phyloP scores from a whole-genome alignment of 2,329 filamentous ascomycete species.

The Pseudopyricularia cyperi region DNA sequence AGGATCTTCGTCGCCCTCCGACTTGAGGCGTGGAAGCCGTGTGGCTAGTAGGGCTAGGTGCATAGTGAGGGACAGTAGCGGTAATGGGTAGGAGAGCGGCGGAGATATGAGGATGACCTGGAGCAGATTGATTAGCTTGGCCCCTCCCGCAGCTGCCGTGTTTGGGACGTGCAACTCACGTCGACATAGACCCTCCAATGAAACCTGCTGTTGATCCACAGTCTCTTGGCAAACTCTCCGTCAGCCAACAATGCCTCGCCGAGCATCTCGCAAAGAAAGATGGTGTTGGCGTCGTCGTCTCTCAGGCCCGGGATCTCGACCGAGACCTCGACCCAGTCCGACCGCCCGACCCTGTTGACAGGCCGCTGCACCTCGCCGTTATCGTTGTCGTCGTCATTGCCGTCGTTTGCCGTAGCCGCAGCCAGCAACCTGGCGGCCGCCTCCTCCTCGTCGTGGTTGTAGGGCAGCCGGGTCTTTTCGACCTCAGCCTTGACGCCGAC shows the following conservation, averaged over 20 bases:
- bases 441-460: conserved; percentile 14
- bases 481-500: conserved; percentile 95
- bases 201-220: conserved; percentile 83
- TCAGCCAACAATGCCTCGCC: conserved; percentile 71
- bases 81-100: conserved; percentile 83
- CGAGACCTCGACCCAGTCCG: conserved; percentile 76
- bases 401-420: conserved; percentile 9
- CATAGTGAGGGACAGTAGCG: conserved; percentile 81
- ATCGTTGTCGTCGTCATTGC: conserved; percentile 12
- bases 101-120: conserved; percentile 89
- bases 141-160: too few relatives aligned
- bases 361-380: conserved; percentile 14
- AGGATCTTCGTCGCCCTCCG: conserved; percentile 86
- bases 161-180: conserved; percentile 39
- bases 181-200: conserved; percentile 97
- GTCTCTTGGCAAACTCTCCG: conserved; percentile 52
- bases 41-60: conserved; percentile 87
- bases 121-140: too few relatives aligned
- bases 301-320: conserved; percentile 85
- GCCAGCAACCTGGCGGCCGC: conserved; percentile 3
- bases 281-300: conserved; percentile 81
- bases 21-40: conserved; percentile 71
- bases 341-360: conserved; percentile 12
- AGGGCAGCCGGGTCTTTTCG: conserved; percentile 46
- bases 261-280: conserved; percentile 81